Evolutionary conservation across 352 stramenopile genomes (phyloP), one percentile per base, ranked within the genome.

Genomic region (Ophiocytium majus): DNA sequence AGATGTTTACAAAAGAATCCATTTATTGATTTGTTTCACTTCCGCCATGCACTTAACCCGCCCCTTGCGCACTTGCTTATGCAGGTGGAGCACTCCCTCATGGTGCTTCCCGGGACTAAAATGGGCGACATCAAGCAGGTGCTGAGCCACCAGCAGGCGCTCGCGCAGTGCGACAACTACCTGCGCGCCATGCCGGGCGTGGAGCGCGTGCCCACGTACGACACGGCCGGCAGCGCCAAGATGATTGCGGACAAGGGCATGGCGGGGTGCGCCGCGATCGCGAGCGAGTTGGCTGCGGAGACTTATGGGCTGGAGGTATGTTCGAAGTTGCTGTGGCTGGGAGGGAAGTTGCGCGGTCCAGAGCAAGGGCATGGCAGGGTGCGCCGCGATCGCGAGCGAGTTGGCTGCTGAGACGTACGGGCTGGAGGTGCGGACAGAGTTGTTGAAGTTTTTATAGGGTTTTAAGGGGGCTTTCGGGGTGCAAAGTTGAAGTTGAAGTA

Each of bases 211-310:
- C 91, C 93, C 0, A 96, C 96, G 85, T 98, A 99, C 90, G 96
- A 99, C 91, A 99, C 96, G 28, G 96, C 96, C 1, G 96, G 96
- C 57, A 97, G 92, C 85, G 96, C 96, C 86, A 98, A 99, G 91
- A 98, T 98, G 93, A 95, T 99, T 82, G 91, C 92, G 1, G 93
- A 97, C 82, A 91, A 96, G 83, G 57, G 81, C 9, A 49, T 88
- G 81, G 87, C 93, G 85, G 93, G 91, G 76, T 95, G 83, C 92
- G 95, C 94, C 10, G 96, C 96, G 0, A 97, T 99, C 82, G 96
- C 96, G 28, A 98, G 93, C 75, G 95, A 98, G 89, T 91, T 99
- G 76, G 96, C 96, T 1, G 96, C 94, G 33, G 92, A 94, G 80
- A 97, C 95, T 57, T 99, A 98, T 89, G 94, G 94, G 9, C 91